A percentile compares a stretch with the other conserved stretches of the same genome.
Conservation (phyloP, 2,329 filamentous ascomycete species). For the Pseudocercospora macadamiae region DNA sequence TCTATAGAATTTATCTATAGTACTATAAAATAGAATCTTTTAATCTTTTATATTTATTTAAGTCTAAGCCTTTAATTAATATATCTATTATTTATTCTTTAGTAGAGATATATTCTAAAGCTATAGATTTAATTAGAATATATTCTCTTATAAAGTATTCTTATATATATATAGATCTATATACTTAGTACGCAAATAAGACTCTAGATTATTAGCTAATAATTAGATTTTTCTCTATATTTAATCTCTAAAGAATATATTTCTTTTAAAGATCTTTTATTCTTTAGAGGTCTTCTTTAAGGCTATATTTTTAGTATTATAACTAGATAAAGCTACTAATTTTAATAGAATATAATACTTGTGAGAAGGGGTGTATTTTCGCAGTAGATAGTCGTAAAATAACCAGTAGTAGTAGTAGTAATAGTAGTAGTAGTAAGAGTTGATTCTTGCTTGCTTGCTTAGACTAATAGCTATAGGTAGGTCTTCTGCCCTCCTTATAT, state of each 20-base stretch:
- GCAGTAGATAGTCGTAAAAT: no score
- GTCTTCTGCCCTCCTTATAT: no score
- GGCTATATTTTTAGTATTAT: slow-evolving; percentile 12
- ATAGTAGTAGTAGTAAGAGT: no score
- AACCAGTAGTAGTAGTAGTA: no score
- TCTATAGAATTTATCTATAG: no score
- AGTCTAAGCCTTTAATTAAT: slow-evolving; percentile 8
- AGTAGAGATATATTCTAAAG: slow-evolving; percentile 10
- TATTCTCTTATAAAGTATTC: slow-evolving; percentile 13
- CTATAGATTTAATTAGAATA: not conserved
- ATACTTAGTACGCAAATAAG: slow-evolving; percentile 12
- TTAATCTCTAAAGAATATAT: slow-evolving; percentile 11
- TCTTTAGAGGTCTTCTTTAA: slow-evolving; percentile 13
- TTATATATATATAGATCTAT: slow-evolving; percentile 18
- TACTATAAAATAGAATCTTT: not conserved
- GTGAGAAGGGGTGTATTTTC: no score
- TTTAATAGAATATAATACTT: no score
- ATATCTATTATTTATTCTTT: slow-evolving; percentile 16
- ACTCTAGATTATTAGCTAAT: slow-evolving; percentile 9
- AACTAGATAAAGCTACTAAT: slow-evolving; percentile 11
- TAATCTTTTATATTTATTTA: not conserved
- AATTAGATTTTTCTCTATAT: no score
- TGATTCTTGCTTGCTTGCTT: no score
- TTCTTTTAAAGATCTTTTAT: no score
- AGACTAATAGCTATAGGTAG: no score